Evolutionary conservation across 225 moss, liverwort and hornwort species (phyloP), one percentile per base, ranked within the genome.

Genomic region (Physcomitrium patens): DNA sequence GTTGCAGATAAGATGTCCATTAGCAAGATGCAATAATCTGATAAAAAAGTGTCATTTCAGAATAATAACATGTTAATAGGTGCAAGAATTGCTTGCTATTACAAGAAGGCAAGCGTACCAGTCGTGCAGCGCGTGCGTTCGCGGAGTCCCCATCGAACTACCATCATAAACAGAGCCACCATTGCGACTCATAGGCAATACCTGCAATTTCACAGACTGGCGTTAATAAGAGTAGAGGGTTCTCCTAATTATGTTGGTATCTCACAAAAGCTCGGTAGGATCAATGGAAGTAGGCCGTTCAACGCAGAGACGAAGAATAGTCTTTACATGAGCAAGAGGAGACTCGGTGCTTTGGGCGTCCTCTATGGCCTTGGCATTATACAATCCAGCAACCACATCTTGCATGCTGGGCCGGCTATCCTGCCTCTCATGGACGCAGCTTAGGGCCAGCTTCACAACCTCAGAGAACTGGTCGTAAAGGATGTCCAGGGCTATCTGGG

Each of bases 331-430:
- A 13, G 16, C 5, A 5, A 42, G 63, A 0, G 80, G 77, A 2
- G 79, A 7, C 67, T 83, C 88, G 70, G 66, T 13, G 67, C 80
- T 85, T 11, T 54, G 5, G 16, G 80, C 55, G 58, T 12, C 75
- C 23, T 85, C 85, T 57, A 78, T 88, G 62, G 47, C 63, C 8
- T 73, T 80, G 50, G 85, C 88, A 63, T 80, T 70, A 53, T 85
- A 76, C 80, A 88, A 46, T 18, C 63, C 51, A 2, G 82, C 82
- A 31, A 86, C 84, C 60, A 89, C 86, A 50, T 85, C 80, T 63
- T 80, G 74, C 87, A 88, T 87, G 42, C 60, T 65, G 26, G 86
- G 86, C 24, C 84, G 74, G 61, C 20, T 17, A 65, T 84, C 82
- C 60, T 85, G 73, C 66, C 65, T 63, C 27, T 89, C 82, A 22